Base-by-base conservation (phyloP, 1,284 basidiomycete genomes). In the Porodaedalea pini region DNA sequence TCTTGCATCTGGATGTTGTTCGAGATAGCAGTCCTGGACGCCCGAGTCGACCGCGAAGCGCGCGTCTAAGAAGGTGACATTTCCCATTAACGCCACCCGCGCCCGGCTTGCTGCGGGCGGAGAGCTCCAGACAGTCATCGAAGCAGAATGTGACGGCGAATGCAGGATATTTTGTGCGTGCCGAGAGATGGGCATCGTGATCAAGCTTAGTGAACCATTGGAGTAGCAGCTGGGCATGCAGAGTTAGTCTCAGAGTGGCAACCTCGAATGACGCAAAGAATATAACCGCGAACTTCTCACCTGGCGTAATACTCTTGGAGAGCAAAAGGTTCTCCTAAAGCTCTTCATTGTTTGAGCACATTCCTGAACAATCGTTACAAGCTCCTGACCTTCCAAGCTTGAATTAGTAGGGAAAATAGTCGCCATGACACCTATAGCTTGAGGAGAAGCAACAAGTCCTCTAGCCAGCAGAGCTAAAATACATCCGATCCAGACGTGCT, bases 151-250 rank as follows among this genome's bases (percentile, higher is more conserved):
- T 3, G 66, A 61, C 23, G 71, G 66, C 15, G 77, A 72, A 23
- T 69, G 68, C 5, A 81, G 64, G 55, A 87, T 77, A 67, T 87
- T 87, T 63, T 74, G 73, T 59, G 76, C 78, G 61, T 83, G 80
- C 29, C 78, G 76, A 17, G 83, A 83, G 64, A 86, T 84, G 13
- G 85, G 85, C 63, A 87, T 73, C 62, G 85, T 76, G 41, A 86
- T 71, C 50, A 86, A 75, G 0, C 81, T 77, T 51, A 87, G 71
- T 3, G 81, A 82, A n/a, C 83, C 81, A 62, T 83, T 79, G 10
- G 71, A 60, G 65, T 80, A 74, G 66, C 83, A 86, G 58, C 82
- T 84, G 40, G 19, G 17, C 13, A 6, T 6, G 32, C 6, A 6
- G 13, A 34, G 32, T 6, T 34, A 6, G 32, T 13, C 7, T 34